Evolutionary conservation across 2,329 filamentous ascomycete genomes (phyloP).

Genomic region (Gremmenia infestans): DNA sequence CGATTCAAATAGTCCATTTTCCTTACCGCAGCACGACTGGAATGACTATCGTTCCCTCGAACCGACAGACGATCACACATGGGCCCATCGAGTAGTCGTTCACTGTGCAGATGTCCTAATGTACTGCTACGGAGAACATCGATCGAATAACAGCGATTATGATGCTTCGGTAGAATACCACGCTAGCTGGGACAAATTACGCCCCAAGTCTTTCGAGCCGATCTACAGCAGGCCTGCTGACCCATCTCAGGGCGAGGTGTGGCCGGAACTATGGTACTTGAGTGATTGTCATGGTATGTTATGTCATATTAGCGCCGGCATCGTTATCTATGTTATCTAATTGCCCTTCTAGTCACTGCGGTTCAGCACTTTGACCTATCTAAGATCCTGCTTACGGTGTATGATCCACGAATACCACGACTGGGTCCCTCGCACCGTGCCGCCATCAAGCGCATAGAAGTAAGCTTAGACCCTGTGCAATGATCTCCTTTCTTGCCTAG

Average conservation of each 20-base stretch:
- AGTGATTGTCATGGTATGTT: slow-evolving; percentile 21
- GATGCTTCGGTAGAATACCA: slow-evolving; percentile 16
- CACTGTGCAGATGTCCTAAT: slow-evolving; percentile 21
- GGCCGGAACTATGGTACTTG: slow-evolving; percentile 21
- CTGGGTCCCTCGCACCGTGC: no score
- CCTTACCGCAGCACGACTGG: no score
- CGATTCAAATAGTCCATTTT: no score
- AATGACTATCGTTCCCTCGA: slow-evolving; percentile 16
- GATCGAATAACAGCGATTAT: slow-evolving; percentile 11
- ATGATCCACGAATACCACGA: no score
- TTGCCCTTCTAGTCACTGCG: no score
- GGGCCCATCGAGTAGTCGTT: slow-evolving; percentile 21
- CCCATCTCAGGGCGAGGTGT: slow-evolving; percentile 3
- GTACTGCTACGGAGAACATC: slow-evolving; percentile 20
- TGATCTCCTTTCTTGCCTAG: no score
- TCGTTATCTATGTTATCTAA: no score
- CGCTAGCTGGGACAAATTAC: slow-evolving; percentile 11
- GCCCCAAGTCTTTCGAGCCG: slow-evolving; percentile 20
- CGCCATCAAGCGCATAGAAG: no score
- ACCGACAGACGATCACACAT: slow-evolving; percentile 18
- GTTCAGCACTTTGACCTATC: no score
- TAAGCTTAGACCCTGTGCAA: no score
- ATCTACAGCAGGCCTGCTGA: slow-evolving; percentile 13
- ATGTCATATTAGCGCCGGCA: no score
- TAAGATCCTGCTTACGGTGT: no score